Percentiles rank a stretch among this genome's conserved stretches.
phyloP scores from a whole-genome alignment of 768 basidiomycete species.

The Hypholoma fasciculare region DNA sequence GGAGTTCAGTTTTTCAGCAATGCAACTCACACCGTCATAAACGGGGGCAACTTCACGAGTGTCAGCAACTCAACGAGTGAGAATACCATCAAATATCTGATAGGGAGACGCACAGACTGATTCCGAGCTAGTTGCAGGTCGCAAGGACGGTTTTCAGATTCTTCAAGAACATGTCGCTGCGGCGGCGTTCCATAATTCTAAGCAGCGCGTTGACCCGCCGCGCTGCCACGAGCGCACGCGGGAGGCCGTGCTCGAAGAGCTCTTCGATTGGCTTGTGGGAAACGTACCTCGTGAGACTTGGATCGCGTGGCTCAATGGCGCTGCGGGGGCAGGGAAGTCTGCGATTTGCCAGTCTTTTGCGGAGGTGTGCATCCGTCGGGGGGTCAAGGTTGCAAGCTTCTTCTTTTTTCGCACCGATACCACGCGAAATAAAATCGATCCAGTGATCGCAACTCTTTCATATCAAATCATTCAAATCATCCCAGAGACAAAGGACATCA shows the following conservation, averaged over 20 bases:
- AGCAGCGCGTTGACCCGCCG: slow-evolving; percentile 13
- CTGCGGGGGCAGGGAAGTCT: slow-evolving; percentile 17
- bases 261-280: slow-evolving; percentile 16
- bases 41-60: no score
- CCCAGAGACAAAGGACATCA: slow-evolving; percentile 3
- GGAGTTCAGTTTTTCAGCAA: no score
- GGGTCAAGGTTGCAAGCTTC: slow-evolving; percentile 8
- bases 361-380: slow-evolving; percentile 4
- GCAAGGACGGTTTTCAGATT: slow-evolving; percentile 1
- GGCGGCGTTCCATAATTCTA: slow-evolving; percentile 13
- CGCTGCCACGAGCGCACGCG: slow-evolving; percentile 15
- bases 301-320: slow-evolving; percentile 13
- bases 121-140: neutral
- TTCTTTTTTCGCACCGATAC: slow-evolving; percentile 11
- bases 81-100: no score
- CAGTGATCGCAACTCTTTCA: slow-evolving; percentile 9
- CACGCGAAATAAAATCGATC: neutral
- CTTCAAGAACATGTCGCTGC: slow-evolving; percentile 8
- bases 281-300: neutral
- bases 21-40: no score
- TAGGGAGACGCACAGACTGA: neutral
- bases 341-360: slow-evolving; percentile 16
- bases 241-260: slow-evolving; percentile 11
- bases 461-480: slow-evolving; percentile 9
- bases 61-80: no score